Evolutionary conservation across 116 monocot genomes (phyloP), one percentile per base, ranked within the genome.

Genomic region (Zostera marina): DNA sequence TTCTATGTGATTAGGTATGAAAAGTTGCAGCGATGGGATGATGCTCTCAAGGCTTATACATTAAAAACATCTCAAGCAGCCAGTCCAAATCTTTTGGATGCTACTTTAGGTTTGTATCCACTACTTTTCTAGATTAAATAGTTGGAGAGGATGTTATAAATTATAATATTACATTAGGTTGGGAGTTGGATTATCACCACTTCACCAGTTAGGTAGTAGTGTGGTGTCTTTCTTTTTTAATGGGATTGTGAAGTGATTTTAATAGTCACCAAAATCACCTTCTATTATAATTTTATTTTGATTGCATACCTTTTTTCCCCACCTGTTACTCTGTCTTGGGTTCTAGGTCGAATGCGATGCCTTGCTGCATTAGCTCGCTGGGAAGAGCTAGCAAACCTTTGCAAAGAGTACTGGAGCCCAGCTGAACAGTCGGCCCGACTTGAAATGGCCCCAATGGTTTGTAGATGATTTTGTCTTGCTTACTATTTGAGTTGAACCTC

Each of bases 361-460:
- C 96, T 98, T 62, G 96, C 96, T 52, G 96, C 96, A 38, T 75
- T 98, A 63, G 96, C 85, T 62, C 85, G 90, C 2, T 98, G 90
- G 90, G 96, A 98, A 64, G 96, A 98, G 63, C 77, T 98, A 23
- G 86, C 66, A 71, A 74, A 74, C 38, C 68, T 98, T 23, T 98
- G 96, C 68, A 85, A 81, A 67, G 90, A 98, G 58, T 90, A 85
- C 54, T 98, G 96, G 96, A 83, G 86, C 52, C 76, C 80, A 63
- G 78, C 96, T 61, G 90, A 98, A 22, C 74, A 79, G 47, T 73
- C 82, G 45, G 85, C 96, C 60, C 76, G 96, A 14, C 59, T 89
- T 38, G 96, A 89, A 79, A 98, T 98, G 83, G 96, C 86, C 53
- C 86, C 96, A 11, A 83, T 98, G 96, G 96, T 98, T 68, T 63